phyloP scores from a whole-genome alignment of 371 early-diverging fungal species.

The Lichtheimia hyalospora region DNA sequence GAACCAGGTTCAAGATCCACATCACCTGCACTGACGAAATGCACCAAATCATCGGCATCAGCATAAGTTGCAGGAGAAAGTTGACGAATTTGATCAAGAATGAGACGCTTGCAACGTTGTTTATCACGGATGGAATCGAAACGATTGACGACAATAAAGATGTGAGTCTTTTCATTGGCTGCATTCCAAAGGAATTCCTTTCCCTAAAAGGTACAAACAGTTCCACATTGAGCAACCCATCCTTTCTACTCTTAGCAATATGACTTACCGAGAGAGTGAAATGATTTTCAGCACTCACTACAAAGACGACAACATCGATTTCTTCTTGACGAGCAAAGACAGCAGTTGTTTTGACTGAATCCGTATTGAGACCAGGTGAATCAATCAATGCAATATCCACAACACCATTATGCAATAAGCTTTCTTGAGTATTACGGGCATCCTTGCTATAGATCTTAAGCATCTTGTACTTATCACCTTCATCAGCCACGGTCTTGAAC shows the following conservation, averaged over 20 bases:
- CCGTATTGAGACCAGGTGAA: conserved; percentile 97
- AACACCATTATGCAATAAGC: conserved; percentile 88
- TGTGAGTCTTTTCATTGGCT: conserved; percentile 96
- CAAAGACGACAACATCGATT: conserved; percentile 98
- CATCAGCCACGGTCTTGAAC: conserved; percentile 60
- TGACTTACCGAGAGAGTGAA: conserved; percentile 90
- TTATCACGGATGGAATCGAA: conserved; percentile 95
- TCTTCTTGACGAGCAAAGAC: conserved; percentile 96
- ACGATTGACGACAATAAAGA: conserved; percentile 96
- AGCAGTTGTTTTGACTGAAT: conserved; percentile 93
- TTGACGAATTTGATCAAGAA: conserved; percentile 91
- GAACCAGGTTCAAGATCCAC: conserved; percentile 47
- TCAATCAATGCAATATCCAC: conserved; percentile 96
- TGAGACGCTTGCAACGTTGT: conserved; percentile 88
- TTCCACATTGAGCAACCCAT: not conserved
- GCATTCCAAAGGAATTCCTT: conserved; percentile 94
- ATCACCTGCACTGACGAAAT: conserved; percentile 90
- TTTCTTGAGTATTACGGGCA: conserved; percentile 58
- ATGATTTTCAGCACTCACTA: conserved; percentile 97
- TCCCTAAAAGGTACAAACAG: conserved; percentile 52
- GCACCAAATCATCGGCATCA: conserved; percentile 90
- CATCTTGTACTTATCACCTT: conserved; percentile 73
- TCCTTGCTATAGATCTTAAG: conserved; percentile 90
- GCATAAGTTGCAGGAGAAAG: conserved; percentile 92
- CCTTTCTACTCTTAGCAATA: conserved; percentile 3